phyloP scores from a whole-genome alignment of 805 yeast species.

The Ogataea pini region DNA sequence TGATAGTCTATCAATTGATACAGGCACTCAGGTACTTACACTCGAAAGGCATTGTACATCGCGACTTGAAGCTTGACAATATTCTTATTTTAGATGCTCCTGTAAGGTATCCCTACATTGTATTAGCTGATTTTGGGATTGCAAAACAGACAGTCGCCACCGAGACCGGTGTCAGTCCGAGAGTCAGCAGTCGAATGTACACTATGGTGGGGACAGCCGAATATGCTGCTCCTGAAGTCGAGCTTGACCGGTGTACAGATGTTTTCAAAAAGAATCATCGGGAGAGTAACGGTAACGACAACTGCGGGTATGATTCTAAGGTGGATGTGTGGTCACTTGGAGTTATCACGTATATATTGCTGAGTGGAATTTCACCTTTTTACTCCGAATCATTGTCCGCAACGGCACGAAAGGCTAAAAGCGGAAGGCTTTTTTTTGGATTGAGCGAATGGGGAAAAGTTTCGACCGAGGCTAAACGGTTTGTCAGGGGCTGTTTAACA shows the following conservation, averaged over 20 bases:
- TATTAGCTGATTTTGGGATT: conserved; percentile 69
- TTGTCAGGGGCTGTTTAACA: conserved; percentile 43
- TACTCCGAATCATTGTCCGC: conserved; percentile 45
- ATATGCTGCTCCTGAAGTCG: conserved; percentile 73
- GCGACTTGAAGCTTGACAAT: conserved; percentile 70
- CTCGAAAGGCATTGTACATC: conserved; percentile 53
- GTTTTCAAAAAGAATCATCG: background rate
- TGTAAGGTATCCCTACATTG: conserved; percentile 50
- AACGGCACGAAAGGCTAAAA: conserved; percentile 41
- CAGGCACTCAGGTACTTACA: conserved; percentile 60
- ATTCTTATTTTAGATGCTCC: conserved; percentile 59
- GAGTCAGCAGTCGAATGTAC: conserved; percentile 23
- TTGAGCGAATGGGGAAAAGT: conserved; percentile 44
- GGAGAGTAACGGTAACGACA: no score
- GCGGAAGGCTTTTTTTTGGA: conserved; percentile 42
- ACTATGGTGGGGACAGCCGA: conserved; percentile 54
- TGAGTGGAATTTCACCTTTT: conserved; percentile 68
- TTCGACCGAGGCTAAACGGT: conserved; percentile 44
- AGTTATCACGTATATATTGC: conserved; percentile 55
- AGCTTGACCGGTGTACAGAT: conserved; percentile 32
- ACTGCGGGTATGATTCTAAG: conserved; percentile 49
- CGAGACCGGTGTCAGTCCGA: background rate
- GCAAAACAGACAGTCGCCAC: conserved; percentile 29
- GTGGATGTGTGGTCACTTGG: conserved; percentile 77
- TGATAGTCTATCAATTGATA: conserved; percentile 57